A percentile compares a stretch with the other conserved stretches of the same genome.
Conservation (phyloP, 1,284 basidiomycete species). For the Ganoderma meredithae region DNA sequence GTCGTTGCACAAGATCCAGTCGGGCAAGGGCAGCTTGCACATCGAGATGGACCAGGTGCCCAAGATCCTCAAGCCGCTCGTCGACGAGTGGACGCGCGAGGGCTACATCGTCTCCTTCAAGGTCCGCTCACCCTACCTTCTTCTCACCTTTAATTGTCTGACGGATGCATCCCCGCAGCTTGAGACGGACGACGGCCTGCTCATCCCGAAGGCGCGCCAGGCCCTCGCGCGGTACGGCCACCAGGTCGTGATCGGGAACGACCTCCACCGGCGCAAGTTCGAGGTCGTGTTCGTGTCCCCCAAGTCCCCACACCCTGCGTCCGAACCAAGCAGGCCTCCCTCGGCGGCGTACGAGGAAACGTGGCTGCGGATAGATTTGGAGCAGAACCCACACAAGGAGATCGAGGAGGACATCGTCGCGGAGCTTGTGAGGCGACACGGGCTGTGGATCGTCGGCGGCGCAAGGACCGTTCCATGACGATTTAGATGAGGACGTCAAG, state of each 20-base stretch:
- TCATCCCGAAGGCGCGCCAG: conserved; percentile 90
- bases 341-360: conserved; percentile 59
- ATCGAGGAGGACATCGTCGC: conserved; percentile 93
- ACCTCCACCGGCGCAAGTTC: conserved; percentile 87
- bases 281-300: conserved; percentile 88
- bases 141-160: background rate
- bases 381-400: conserved; percentile 63
- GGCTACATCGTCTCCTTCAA: conserved; percentile 98
- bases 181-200: conserved; percentile 86
- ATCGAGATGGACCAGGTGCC: conserved; percentile 99
- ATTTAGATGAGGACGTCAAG: background rate
- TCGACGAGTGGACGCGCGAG: conserved; percentile 92
- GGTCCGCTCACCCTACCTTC: conserved; percentile 50
- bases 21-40: conserved; percentile 89
- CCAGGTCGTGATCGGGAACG: conserved; percentile 97
- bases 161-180: conserved; percentile 61
- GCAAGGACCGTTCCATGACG: conserved; percentile 3
- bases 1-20: conserved; percentile 99
- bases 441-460: conserved; percentile 62
- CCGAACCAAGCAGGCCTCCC: background rate
- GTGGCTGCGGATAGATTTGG: conserved; percentile 77
- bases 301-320: conserved; percentile 20
- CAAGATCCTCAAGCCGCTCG: conserved; percentile 92
- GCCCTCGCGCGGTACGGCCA: conserved; percentile 95
- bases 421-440: conserved; percentile 80